Base-by-base conservation (phyloP, 306 rosid genomes). In the Dryas octopetala region DNA sequence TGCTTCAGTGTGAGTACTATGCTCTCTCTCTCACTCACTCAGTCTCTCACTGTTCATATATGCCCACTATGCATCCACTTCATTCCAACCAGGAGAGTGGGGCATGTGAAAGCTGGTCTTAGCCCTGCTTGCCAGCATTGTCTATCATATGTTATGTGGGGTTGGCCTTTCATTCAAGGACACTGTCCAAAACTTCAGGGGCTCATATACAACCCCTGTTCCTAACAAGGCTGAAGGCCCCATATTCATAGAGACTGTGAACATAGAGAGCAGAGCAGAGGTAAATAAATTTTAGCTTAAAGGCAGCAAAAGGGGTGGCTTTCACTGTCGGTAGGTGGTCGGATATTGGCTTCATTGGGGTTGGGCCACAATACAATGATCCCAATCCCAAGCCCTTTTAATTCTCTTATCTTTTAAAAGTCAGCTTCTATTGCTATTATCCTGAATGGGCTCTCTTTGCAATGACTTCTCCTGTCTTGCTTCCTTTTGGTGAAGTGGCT, bases 21-120 rank as follows among this genome's bases (percentile, higher is more conserved):
- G 3, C 38, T 32, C 38, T 32, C 38, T 32, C 38, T 32, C 38
- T 32, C 38, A 32, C 0, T 32, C 38, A 32, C 38, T 32, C 2
- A 32, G 38, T 32, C 38, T 32, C 2, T 32, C 38, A 32, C 38
- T 32, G 38, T 32, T 32, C 38, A 2, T 32, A 1, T 1, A 32
- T 32, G 38, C 2, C 78, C 85, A 82, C 85, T 71, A 78, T 69
- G 74, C 69, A 72, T 84, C 80, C 59, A 70, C 83, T 70, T 77
- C 83, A 80, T 81, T 84, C 88, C 80, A 76, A 74, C 85, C 87
- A 52, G 43, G 72, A 63, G 87, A 61, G 84, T 32, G 91, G 92
- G 90, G 59, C 89, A 79, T 52, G 9, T 78, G 83, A 84, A 86
- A 86, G 92, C 88, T 90, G 86, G 87, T 80, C 86, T 80, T 79